A percentile compares a stretch with the other conserved stretches of the same genome.
These are phyloP conservation scores for Mycena haematopus DNA, from an alignment of 768 basidiomycete genomes.

Conservation along the genomic window DNA sequence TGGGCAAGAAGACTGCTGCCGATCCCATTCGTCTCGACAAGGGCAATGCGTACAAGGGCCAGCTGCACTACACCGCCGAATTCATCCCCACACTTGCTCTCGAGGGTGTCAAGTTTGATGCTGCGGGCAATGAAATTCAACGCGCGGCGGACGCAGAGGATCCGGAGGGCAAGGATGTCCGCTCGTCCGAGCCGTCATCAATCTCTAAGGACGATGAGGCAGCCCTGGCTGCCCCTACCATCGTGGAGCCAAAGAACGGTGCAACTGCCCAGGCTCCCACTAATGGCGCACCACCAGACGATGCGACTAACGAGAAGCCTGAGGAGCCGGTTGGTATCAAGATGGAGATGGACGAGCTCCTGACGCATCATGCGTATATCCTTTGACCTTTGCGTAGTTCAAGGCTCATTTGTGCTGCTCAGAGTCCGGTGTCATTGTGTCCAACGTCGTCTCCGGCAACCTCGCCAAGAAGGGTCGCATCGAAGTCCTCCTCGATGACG, in stretches of 20 bases:
- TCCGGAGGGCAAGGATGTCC: slow-evolving; percentile 23
- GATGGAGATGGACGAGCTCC: slow-evolving; percentile 72
- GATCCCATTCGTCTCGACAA: slow-evolving; percentile 78
- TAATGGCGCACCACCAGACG: no score
- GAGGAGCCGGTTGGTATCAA: slow-evolving; percentile 51
- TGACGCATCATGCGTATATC: slow-evolving; percentile 66
- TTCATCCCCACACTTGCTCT: slow-evolving; percentile 86
- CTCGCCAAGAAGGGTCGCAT: slow-evolving; percentile 83
- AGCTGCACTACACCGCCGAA: slow-evolving; percentile 80
- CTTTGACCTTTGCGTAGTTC: background rate
- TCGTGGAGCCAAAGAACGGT: slow-evolving; percentile 19
- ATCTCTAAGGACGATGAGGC: slow-evolving; percentile 8
- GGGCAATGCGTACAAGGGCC: slow-evolving; percentile 72
- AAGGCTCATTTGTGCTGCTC: slow-evolving; percentile 20
- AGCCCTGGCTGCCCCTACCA: slow-evolving; percentile 17
- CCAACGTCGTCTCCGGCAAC: slow-evolving; percentile 84
- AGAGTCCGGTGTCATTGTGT: slow-evolving; percentile 91
- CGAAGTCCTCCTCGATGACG: slow-evolving; percentile 91
- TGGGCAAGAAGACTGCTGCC: slow-evolving; percentile 68
- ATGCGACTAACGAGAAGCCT: slow-evolving; percentile 5
- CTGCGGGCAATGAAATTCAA: slow-evolving; percentile 58
- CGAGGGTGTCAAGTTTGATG: slow-evolving; percentile 76
- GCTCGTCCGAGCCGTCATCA: background rate
- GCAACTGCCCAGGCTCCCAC: no score
- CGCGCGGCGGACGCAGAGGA: slow-evolving; percentile 42